A percentile compares a stretch with the other conserved stretches of the same genome.
Evolutionary conservation across 441 rosid genomes (phyloP).

Genomic region (Pelargonium australe): DNA sequence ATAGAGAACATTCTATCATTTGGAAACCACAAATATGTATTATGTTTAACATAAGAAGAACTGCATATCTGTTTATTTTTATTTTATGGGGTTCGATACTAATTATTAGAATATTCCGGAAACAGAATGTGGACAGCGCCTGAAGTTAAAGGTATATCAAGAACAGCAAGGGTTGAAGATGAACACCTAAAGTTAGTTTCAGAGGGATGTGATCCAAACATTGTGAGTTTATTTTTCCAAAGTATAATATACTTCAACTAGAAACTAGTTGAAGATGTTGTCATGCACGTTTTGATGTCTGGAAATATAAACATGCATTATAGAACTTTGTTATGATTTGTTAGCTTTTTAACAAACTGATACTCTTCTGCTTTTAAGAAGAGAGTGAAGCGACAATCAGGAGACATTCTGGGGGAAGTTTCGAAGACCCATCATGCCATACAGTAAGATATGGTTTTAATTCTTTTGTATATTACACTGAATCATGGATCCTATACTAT

Average conservation of each 20-base stretch:
- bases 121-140: conserved; percentile 78
- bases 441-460: conserved; percentile 41
- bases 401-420: conserved; percentile 51
- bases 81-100: neutral
- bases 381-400: conserved; percentile 38
- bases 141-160: conserved; percentile 47
- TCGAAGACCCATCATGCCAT: conserved; percentile 69
- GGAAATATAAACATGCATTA: too few relatives aligned
- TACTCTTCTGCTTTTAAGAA: too few relatives aligned
- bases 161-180: conserved; percentile 32
- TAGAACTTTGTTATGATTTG: too few relatives aligned
- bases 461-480: neutral
- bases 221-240: conserved; percentile 35
- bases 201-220: conserved; percentile 61
- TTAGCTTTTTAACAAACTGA: too few relatives aligned
- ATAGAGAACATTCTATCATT: too few relatives aligned
- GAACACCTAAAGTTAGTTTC: conserved; percentile 48
- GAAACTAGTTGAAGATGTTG: neutral
- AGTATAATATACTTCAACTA: neutral
- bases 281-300: too few relatives aligned
- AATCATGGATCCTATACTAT: neutral
- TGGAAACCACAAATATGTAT: too few relatives aligned
- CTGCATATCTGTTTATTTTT: neutral
- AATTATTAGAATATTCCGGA: conserved; percentile 6
- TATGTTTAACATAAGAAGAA: too few relatives aligned